phyloP scores from a whole-genome alignment of 2,329 filamentous ascomycete genomes.

The Fusarium anguioides region DNA sequence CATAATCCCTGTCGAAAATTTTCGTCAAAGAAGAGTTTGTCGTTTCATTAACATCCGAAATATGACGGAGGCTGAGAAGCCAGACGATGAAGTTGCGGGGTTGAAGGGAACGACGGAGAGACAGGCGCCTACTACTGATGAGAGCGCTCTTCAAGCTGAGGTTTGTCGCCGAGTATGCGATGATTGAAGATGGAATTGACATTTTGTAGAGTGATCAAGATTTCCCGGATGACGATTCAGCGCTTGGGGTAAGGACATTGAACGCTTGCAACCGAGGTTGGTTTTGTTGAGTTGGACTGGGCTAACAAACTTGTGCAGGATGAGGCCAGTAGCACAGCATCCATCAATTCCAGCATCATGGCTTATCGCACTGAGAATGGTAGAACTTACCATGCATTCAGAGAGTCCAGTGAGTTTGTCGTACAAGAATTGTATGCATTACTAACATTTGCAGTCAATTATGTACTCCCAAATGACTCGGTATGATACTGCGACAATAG shows the following conservation, averaged over 20 bases:
- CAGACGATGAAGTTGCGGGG: not conserved
- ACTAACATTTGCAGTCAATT: constrained; percentile 30
- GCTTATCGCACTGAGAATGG: constrained; percentile 53
- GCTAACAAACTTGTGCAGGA: constrained; percentile 33
- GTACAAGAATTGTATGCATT: rapidly evolving
- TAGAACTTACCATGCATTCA: constrained; percentile 52
- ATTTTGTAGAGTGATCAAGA: constrained; percentile 3
- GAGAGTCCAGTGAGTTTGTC: constrained; percentile 41
- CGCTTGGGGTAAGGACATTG: constrained; percentile 30
- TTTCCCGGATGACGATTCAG: constrained; percentile 40
- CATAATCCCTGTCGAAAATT: not conserved
- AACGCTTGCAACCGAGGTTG: too few species aligned
- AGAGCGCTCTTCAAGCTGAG: constrained; percentile 31
- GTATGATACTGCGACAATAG: constrained; percentile 22
- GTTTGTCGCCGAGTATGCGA: not conserved
- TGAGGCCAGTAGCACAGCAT: constrained; percentile 46
- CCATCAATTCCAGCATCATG: constrained; percentile 52
- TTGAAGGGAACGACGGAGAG: not conserved
- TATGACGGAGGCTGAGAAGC: constrained; percentile 13
- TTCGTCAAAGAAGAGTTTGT: not conserved
- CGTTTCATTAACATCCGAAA: not conserved
- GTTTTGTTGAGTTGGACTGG: too few species aligned
- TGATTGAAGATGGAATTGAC: not conserved
- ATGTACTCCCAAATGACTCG: constrained; percentile 48
- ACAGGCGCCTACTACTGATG: constrained; percentile 3